Base-by-base conservation (phyloP, 2,329 filamentous ascomycete species). In the Graphilbum fragrans region DNA sequence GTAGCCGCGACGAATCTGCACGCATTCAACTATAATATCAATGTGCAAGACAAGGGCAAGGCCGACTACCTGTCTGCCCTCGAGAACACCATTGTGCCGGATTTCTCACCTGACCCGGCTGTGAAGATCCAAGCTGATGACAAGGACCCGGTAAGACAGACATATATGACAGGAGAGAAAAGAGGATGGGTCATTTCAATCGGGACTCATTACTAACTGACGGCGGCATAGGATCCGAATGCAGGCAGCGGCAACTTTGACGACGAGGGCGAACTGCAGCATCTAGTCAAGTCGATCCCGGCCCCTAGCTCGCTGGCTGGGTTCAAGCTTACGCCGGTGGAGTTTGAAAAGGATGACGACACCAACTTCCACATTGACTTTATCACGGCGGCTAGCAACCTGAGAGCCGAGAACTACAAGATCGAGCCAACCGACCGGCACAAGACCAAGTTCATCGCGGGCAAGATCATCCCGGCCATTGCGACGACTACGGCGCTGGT, bases 391-490 rank as follows among this genome's bases (percentile, higher is more conserved):
- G 88, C 88, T 50, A 95, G 88, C 68, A 98, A 98, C 60, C 70
- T 98, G 45, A 85, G 93, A 45, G 92, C 92, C 1, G 83, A 94
- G 62, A 98, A 98, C 67, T 98, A 98, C 74, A 94, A 92, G 62
- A 98, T 98, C 51, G 78, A 86, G 55, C 74, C 80, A 49, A 88
- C 92, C 1, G 90, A 98, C 57, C 77, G 86, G 47, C 92, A 95
- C 72, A 94, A 92, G 79, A 98, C 90, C 47, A 98, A 98, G 70
- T 96, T 98, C 63, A 98, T 98, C 58, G 93, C 92, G 25, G 92
- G 92, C 60, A 98, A 98, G 75, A 98, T 98, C 52, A 98, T 98
- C 50, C 92, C 92, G 19, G 92, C 92, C 36, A 98, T 98, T 61
- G 92, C 92, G 35, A 98, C 92, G 3, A 96, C 92, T 0, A 98